Evolutionary conservation across 2,329 filamentous ascomycete species (phyloP), one percentile per base, ranked within the genome.

Genomic region (Curvularia hawaiiensis): DNA sequence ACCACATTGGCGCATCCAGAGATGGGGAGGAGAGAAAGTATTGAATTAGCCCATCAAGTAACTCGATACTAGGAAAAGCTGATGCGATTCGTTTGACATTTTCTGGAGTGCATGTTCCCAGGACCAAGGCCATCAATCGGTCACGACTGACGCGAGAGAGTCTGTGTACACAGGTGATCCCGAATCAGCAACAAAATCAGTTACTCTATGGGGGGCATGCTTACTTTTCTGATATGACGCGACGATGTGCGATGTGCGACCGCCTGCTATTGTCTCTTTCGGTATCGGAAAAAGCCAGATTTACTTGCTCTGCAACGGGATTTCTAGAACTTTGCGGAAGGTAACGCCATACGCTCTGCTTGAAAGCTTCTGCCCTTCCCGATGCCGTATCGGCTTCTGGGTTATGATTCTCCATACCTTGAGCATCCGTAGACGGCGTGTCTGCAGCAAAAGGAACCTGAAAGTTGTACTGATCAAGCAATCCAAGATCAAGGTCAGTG

Each of bases 11-110:
- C 0, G 86, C 79, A 58, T 86, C 80, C 46, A 85, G 82, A 26
- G 80, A 76, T 43, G 87, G 84, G 1, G 80, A 80, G 0, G 84
- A 83, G 20, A 88, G 75, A 59, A 85, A 89, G 59, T 84, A 83
- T 58, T 88, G 84, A 12, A 88, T 79, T 54, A 89, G 77, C 10
- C 82, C 85, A 63, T 89, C 86, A 58, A 89, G 77, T 14, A 86
- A 72, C 22, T 85, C 83, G 18, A 85, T 80, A 1, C 85, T 85
- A 0, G 86, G 86, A 61, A 90, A 90, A 0, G 86, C 87, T 1
- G 80, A 83, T 18, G 82, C 84, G 20, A 85, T 83, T 49, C 79
- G 82, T 58, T 63, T 64, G 69, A 82, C 74, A 74, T 82, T 75
- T 73, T 83, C 65, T 2, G 76, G 75, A 46, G 82, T 83, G 64